Evolutionary conservation across 345 rosid species (phyloP).

Genomic region (Arabidopsis arenosa): DNA sequence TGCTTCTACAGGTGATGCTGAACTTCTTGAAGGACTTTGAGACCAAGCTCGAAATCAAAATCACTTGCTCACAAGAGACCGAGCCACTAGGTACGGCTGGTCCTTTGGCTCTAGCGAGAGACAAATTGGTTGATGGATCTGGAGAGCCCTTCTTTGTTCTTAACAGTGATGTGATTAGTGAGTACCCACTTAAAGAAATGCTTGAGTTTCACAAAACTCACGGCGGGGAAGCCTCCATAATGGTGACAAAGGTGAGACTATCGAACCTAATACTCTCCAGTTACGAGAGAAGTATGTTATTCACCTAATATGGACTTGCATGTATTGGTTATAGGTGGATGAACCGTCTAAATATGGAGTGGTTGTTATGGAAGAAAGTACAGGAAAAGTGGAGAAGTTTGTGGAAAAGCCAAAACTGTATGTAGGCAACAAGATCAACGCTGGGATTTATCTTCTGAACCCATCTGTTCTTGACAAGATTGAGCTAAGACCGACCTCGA

Average conservation of each 20-base stretch:
- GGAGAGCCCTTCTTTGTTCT: conserved; percentile 97
- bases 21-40: conserved; percentile 93
- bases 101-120: conserved; percentile 97
- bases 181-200: conserved; percentile 87
- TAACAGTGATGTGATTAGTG: conserved; percentile 99
- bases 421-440: conserved; percentile 98
- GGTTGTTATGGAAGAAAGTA: conserved; percentile 88
- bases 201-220: conserved; percentile 86
- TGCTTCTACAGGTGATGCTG: conserved; percentile 71
- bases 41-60: conserved; percentile 83
- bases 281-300: neutral
- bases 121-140: conserved; percentile 76
- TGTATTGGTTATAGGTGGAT: conserved; percentile 66
- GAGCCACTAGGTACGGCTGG: conserved; percentile 99
- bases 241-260: conserved; percentile 90
- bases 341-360: conserved; percentile 99
- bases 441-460: conserved; percentile 90
- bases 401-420: conserved; percentile 94
- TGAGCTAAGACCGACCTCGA: conserved; percentile 92
- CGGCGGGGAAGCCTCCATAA: conserved; percentile 98
- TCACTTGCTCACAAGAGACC: conserved; percentile 98
- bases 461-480: conserved; percentile 90
- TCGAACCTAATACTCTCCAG: neutral
- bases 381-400: conserved; percentile 82
- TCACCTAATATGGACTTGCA: neutral